Evolutionary conservation across 306 rosid species (phyloP).

Genomic region (Arachis hypogaea): DNA sequence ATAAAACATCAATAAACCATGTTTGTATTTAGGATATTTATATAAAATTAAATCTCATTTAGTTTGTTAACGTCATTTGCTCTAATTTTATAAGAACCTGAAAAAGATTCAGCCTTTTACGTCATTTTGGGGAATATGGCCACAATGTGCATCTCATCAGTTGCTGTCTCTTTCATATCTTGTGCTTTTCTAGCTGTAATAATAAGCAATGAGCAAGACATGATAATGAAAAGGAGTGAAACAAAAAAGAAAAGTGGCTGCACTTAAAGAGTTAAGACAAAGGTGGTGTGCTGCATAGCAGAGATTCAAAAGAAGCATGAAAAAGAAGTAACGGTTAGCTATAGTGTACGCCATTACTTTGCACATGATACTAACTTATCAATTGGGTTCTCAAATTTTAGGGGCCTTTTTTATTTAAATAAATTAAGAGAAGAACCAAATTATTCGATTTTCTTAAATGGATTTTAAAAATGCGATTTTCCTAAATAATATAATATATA

Average conservation of each 20-base stretch:
- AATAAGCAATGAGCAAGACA: not conserved
- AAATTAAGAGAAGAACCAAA: no score
- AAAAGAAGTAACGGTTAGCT: constrained; percentile 39
- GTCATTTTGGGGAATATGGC: not conserved
- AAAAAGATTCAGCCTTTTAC: not conserved
- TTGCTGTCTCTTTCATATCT: constrained; percentile 27
- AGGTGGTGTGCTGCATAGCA: constrained; percentile 4
- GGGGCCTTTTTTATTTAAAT: no score
- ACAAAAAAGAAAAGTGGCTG: constrained; percentile 9
- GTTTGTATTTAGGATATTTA: no score
- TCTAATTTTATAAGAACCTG: not conserved
- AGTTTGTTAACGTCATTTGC: no score
- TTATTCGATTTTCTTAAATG: no score
- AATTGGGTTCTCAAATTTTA: no score
- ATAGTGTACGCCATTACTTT: not conserved
- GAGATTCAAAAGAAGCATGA: constrained; percentile 22
- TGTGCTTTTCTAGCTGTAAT: constrained; percentile 1
- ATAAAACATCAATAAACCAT: no score
- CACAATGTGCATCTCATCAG: not conserved
- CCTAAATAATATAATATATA: no score
- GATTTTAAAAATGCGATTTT: no score
- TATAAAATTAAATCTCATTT: no score
- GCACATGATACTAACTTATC: no score
- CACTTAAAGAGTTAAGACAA: not conserved
- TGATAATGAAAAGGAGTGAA: constrained; percentile 12